Evolutionary conservation across 1,284 basidiomycete genomes (phyloP), one percentile per base, ranked within the genome.

Genomic region (Cryptococcus sp.): DNA sequence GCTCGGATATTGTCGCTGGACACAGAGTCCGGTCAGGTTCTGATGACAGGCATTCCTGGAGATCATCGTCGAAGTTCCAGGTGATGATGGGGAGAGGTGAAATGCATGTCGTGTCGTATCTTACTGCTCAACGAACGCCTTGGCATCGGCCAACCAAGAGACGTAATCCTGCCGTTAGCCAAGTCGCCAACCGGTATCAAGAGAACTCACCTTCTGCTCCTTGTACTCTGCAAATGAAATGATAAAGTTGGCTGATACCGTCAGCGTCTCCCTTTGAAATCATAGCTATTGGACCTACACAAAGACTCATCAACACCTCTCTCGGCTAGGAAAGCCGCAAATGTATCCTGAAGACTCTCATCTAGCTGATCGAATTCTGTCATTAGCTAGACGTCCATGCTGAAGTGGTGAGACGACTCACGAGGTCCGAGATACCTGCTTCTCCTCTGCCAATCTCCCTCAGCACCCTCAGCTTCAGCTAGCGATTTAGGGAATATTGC

Each of bases 391-490:
- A 9, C n/a, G 24, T 18, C 39, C 16, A 9, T 19, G 16, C 28
- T 23, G 21, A 37, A n/a, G 48, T 16, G 9, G 18, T 4, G 18
- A 14, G 32, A 42, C 40, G 11, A 76, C 81, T 57, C 55, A 87
- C 86, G 77, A 50, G 93, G 93, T 2, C 93, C 93, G 70, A 96
- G 85, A 80, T 96, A 98, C 61, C 87, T 77, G 9, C 88, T 90
- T 41, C 92, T 83, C 48, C 93, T 84, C 69, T 86, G 86, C 89
- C 89, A 97, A 77, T 97, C 93, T 13, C 87, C 87, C 59, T 97
- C 91, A 7, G 89, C 85, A 19, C 85, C 89, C 59, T 91, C 76
- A 31, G 86, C 85, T 10, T 84, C 86, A 14, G 86, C 92, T 32
- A 90, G 65, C 61, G 91, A 86, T 18, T 79, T 76, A 77, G 94